Base-by-base conservation (phyloP, 345 rosid species). In the Aquilaria yunnanensis region DNA sequence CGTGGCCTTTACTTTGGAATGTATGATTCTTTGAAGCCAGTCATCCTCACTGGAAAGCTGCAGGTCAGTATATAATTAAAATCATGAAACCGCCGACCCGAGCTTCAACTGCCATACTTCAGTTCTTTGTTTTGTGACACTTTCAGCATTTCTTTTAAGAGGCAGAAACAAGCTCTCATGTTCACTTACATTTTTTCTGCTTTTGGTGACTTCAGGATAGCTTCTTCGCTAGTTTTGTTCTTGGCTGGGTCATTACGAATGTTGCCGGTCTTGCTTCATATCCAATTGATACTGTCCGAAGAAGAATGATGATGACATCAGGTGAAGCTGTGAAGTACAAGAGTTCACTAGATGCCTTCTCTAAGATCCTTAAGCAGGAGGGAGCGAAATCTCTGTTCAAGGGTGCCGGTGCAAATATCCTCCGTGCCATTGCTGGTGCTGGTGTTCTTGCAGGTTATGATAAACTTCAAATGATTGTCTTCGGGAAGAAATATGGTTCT, bases 281-380 rank as follows among this genome's bases (percentile, higher is more conserved):
- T 16, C 81, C 80, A 2, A 67, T 78, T 62, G 83, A 79, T 54
- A 79, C 80, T 0, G 70, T 77, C 9, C 75, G 81, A 2, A 70
- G 81, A 77, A 73, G 80, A 62, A 79, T 79, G 83, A 79, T 79
- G 83, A 79, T 79, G 83, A 79, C 83, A 47, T 79, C 83, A 1
- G 83, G 83, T 33, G 83, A 79, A 75, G 83, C 80, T 1, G 78
- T 79, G 46, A 79, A 79, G 71, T 78, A 78, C 67, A 78, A 61
- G 63, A 64, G 80, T 62, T 78, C 80, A 11, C 13, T 70, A 2
- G 77, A 66, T 55, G 70, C 71, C n/a, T 78, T 78, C 59, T 10
- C 33, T 33, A 77, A 78, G 64, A 78, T 78, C 59, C 46, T 78
- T 2, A 75, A 72, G 77, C 72, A 78, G 2, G 83, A 75, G 64